These are phyloP conservation scores for Hypomyces perniciosus DNA, from an alignment of 2,329 filamentous ascomycete genomes.

Conservation along the genomic window DNA sequence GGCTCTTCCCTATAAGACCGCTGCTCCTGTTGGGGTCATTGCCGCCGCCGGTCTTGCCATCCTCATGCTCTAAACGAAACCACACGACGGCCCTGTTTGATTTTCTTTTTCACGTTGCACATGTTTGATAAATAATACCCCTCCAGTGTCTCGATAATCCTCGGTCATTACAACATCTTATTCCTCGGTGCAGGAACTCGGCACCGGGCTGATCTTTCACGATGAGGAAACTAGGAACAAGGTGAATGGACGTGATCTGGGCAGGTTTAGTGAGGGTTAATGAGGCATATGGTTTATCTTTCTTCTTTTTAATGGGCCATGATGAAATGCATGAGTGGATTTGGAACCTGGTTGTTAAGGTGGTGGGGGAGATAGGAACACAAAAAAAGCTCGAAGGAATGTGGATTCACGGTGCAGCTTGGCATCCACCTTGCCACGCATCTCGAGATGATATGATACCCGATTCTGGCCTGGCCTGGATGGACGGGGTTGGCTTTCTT, in stretches of 20 bases:
- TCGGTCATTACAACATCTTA: slow-evolving; percentile 20
- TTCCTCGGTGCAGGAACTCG: slow-evolving; percentile 17
- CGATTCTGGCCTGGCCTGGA: slow-evolving; percentile 18
- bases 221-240: slow-evolving; percentile 21
- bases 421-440: slow-evolving; percentile 13
- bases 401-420: neutral
- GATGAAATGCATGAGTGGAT: slow-evolving; percentile 23
- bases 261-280: slow-evolving; percentile 27
- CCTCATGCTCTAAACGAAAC: slow-evolving; percentile 39
- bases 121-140: slow-evolving; percentile 40
- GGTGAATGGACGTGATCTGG: slow-evolving; percentile 25
- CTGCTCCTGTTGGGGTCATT: slow-evolving; percentile 40
- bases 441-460: slow-evolving; percentile 21
- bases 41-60: slow-evolving; percentile 45
- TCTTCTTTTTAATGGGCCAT: slow-evolving; percentile 30
- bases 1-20: slow-evolving; percentile 35
- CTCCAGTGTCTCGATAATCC: slow-evolving; percentile 22
- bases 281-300: slow-evolving; percentile 30
- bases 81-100: slow-evolving; percentile 13
- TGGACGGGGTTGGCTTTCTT: slow-evolving; percentile 23
- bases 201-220: slow-evolving; percentile 22
- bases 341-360: slow-evolving; percentile 14
- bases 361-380: slow-evolving; percentile 1
- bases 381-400: slow-evolving; percentile 1
- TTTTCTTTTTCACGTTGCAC: slow-evolving; percentile 27